A percentile compares a stretch with the other conserved stretches of the same genome.
Evolutionary conservation across 2,329 filamentous ascomycete genomes (phyloP).

Genomic region (Podosphaera fusca): DNA sequence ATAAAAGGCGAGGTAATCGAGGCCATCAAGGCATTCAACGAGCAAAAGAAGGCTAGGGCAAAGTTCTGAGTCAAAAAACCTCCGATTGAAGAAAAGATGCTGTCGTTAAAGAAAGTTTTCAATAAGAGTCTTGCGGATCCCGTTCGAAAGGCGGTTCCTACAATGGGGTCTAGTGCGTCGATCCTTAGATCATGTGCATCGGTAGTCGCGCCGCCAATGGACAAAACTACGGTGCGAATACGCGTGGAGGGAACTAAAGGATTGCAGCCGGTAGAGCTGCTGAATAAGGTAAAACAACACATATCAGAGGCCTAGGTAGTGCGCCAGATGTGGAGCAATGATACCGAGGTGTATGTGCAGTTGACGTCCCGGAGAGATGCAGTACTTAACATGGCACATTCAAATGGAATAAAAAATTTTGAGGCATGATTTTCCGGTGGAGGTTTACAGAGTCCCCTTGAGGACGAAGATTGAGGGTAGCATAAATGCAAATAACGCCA

Average conservation of each 20-base stretch:
- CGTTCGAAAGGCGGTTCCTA: not conserved
- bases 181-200: not conserved
- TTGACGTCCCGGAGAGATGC: not conserved
- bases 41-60: not conserved
- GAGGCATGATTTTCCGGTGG: not conserved
- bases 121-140: not conserved
- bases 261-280: not conserved
- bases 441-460: not conserved
- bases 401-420: not conserved
- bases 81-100: not conserved
- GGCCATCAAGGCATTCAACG: too few relatives aligned
- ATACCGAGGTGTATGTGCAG: not conserved
- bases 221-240: not conserved
- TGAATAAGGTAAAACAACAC: not conserved
- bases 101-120: not conserved
- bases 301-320: not conserved
- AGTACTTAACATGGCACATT: not conserved
- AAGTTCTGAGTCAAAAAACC: not conserved
- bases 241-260: not conserved
- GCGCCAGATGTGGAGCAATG: not conserved
- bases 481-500: not conserved
- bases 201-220: not conserved
- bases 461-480: not conserved
- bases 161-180: not conserved
- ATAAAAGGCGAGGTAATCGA: not conserved